Evolutionary conservation across 106 monocot species (phyloP).

Genomic region (Dendrobium catenatum): DNA sequence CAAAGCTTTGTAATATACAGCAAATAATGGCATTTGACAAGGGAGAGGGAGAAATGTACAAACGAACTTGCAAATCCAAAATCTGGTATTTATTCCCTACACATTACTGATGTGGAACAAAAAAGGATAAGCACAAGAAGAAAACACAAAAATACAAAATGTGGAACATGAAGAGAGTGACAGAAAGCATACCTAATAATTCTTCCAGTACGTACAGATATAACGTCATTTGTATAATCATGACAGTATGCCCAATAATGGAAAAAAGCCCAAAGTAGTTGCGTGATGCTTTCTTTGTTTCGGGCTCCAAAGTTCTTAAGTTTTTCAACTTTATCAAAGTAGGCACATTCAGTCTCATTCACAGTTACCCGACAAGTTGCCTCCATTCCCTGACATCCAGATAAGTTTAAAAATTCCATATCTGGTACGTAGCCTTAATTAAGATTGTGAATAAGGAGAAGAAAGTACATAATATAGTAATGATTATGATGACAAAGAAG

Average conservation of each 20-base stretch:
- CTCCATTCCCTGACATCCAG: slow-evolving; percentile 58
- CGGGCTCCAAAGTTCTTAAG: slow-evolving; percentile 55
- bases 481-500: neutral
- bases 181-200: slow-evolving; percentile 58
- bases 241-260: slow-evolving; percentile 93
- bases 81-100: no score
- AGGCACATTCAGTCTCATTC: slow-evolving; percentile 61
- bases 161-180: neutral
- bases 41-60: no score
- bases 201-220: slow-evolving; percentile 81
- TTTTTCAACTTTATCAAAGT: slow-evolving; percentile 78
- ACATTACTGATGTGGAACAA: no score
- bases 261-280: slow-evolving; percentile 87
- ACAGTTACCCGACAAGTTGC: slow-evolving; percentile 55
- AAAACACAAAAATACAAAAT: neutral
- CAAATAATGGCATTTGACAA: no score
- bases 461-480: no score
- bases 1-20: no score
- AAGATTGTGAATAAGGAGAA: no score
- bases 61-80: no score
- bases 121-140: neutral
- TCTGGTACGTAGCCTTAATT: no score
- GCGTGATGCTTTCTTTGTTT: slow-evolving; percentile 64
- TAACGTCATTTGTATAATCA: slow-evolving; percentile 82
- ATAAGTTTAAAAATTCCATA: neutral